These are phyloP conservation scores for Talaromyces islandicus DNA, from an alignment of 2,329 filamentous ascomycete genomes.

Conservation along the genomic window DNA sequence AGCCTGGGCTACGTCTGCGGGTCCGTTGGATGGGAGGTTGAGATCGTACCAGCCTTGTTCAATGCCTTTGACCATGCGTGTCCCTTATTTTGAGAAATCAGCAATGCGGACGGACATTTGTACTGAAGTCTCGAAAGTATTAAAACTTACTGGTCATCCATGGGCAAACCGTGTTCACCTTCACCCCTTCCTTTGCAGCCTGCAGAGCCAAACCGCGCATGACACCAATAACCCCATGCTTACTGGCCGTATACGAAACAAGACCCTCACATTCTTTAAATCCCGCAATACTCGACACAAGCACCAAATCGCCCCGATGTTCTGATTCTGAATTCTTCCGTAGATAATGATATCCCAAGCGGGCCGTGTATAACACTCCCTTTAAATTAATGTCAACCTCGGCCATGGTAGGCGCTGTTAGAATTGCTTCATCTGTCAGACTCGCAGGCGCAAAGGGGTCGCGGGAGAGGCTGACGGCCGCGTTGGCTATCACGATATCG, in stretches of 20 bases:
- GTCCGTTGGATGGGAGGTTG: conserved; percentile 17
- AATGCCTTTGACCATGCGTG: conserved; percentile 13
- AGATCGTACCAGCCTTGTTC: conserved; percentile 17
- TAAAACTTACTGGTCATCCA: conserved; percentile 14
- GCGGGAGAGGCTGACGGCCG: conserved; percentile 14
- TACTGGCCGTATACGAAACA: conserved; percentile 18
- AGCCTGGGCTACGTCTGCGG: conserved; percentile 16
- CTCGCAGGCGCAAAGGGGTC: conserved; percentile 13
- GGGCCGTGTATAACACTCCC: conserved; percentile 14
- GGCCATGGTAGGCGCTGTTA: conserved; percentile 14
- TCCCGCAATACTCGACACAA: conserved; percentile 18
- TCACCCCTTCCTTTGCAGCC: conserved; percentile 9
- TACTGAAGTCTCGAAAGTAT: too few relatives aligned
- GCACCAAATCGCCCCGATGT: conserved; percentile 14
- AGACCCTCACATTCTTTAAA: conserved; percentile 17
- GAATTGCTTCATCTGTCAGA: conserved; percentile 11
- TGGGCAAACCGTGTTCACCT: conserved; percentile 13
- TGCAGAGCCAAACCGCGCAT: conserved; percentile 17
- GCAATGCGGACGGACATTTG: not conserved
- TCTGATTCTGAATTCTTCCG: conserved; percentile 2
- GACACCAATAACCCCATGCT: conserved; percentile 20
- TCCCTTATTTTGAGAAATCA: conserved; percentile 9
- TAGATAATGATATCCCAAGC: conserved; percentile 18
- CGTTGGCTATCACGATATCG: conserved; percentile 21
- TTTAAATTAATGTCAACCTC: conserved; percentile 18